Evolutionary conservation across 306 rosid species (phyloP), one percentile per base, ranked within the genome.

Genomic region (Macrotyloma uniflorum): DNA sequence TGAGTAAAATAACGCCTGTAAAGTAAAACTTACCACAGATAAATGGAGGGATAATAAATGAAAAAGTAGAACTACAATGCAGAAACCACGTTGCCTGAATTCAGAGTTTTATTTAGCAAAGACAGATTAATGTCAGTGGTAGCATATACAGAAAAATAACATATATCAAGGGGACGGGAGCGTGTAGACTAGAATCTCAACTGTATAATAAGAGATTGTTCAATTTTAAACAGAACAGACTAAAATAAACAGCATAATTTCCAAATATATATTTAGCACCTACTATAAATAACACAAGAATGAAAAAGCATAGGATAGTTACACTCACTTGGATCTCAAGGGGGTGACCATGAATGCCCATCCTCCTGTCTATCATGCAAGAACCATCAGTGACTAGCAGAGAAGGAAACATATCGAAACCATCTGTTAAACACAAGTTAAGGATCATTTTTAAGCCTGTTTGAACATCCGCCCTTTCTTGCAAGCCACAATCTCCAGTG

Each of bases 331-430:
- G 99, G 85, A 95, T 95, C 86, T 95, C 99, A 59, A 95, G 97
- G 69, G 99, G 99, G 74, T 95, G 99, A 18, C 98, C 99, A 75
- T 95, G 99, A 83, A 89, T 93, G 18, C 98, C 99, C 99, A 95
- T 95, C 40, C 98, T 86, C 54, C 99, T 90, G 84, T 93, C 99
- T 77, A 95, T 91, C 99, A 93, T 95, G 85, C 99, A 95, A 74
- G 99, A 95, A 36, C 98, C 99, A 76, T 95, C 99, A 1, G 98
- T 93, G 85, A 95, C 99, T 59, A 95, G 81, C 57, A 93, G 88
- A 30, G 98, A 92, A 33, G 99, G 99, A 82, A 95, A 95, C 98
- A 95, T 95, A 78, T 95, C 99, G 51, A 95, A 95, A n/a, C 99
- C 99, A 87, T 95, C 99, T 3, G 91, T 90, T 82, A 95, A 85